Evolutionary conservation across 2,329 filamentous ascomycete genomes (phyloP), one percentile per base, ranked within the genome.

Genomic region (Zelopaecilomyces penicillatus): DNA sequence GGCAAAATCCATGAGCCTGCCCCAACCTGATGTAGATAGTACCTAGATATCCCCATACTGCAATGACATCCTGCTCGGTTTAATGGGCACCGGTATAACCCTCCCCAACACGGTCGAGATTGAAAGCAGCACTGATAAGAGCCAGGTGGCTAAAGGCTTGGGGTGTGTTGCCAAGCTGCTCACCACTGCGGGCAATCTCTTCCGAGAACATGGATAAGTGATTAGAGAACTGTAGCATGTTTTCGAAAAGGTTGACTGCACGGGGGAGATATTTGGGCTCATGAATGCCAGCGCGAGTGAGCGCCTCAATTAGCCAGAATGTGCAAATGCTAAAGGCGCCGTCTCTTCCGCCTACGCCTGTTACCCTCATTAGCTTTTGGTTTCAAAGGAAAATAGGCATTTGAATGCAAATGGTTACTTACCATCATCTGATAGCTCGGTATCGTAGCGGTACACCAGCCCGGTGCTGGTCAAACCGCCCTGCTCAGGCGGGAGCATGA

Each of bases 241-340:
- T 87, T 64, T 89, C 84, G 54, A 89, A 89, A 36, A 87, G 69
- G 52, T 76, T 83, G 52, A 85, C 72, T 5, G 85, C 78, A 8
- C 73, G 68, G 9, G 68, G 61, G 19, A 82, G 66, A 52, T 85
- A 85, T 50, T 76, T 80, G n/a, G 69, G 68, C 51, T 85, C 79
- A 59, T 84, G 83, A 39, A 71, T 66, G 52, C 75, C 67, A 52
- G 83, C 83, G 30, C 85, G 74, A 30, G 83, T 86, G 65, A 89
- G 74, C 27, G 85, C 83, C 63, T 89, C 85, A 9, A 89, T 83
- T 0, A 88, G 76, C 85, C 85, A 89, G 60, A 89, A 89, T 1
- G 84, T 89, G 57, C 84, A 87, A 83, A 89, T 88, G 56, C 76
- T 81, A 58, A 89, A 89, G 19, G 84, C 83, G 26, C 85, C 85